Evolutionary conservation across 345 rosid species (phyloP), one percentile per base, ranked within the genome.

Genomic region (Ricinus communis): DNA sequence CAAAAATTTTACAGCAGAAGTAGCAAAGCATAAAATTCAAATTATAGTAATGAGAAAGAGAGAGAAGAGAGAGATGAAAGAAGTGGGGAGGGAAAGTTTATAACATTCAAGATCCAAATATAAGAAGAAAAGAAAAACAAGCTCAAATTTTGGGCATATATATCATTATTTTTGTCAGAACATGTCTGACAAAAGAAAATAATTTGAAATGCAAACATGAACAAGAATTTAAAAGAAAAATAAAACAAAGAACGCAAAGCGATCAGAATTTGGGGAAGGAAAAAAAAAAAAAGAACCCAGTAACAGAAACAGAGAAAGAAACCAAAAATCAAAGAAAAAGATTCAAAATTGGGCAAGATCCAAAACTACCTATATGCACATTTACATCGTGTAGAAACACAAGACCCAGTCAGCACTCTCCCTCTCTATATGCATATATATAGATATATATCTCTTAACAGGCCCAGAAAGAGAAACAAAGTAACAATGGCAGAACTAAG

Each of bases 101-200:
- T 33, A 57, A 27, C 62, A 14, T 52, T 71, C 52, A 38, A 58
- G 62, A 73, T 66, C 71, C 76, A 64, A 52, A 51, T 28, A 43
- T 24, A 16, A 49, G 18, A 21, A 30, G 36, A 56, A 43, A 13
- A 18, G 9, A 36, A 19, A 49, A 60, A 5, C 4, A 33, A 60
- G 64, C 45, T 43, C n/a, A 33, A 56, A 43, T 16, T 16, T 8
- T 41, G 28, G 13, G 8, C n/a, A 28, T 27, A 8, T 43, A 43
- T 59, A 65, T 33, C 38, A 28, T 50, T 33, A 55, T 58, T 22
- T 49, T 22, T 49, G 65, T 68, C 73, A 74, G 62, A 47, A 55
- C 61, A 43, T 62, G 73, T 30, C 64, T 21, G 72, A n/a, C 14
- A 40, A 11, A 4, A 40, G n/a, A 6, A 45, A 74, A 50, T 22